These are phyloP conservation scores for Acacia confusa DNA, from an alignment of 306 rosid genomes.

Conservation along the genomic window DNA sequence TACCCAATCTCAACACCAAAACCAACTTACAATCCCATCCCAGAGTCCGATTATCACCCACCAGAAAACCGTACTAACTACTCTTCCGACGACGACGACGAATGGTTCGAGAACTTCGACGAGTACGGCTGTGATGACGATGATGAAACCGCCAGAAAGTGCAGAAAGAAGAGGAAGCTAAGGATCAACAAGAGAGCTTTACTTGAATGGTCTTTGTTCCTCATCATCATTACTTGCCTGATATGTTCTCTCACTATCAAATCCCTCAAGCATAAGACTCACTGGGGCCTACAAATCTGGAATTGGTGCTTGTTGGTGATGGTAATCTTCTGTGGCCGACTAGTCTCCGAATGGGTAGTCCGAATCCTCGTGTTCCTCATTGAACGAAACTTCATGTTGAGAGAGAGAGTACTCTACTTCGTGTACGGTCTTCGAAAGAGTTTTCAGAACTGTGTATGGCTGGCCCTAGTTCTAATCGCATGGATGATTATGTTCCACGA, in stretches of 20 bases:
- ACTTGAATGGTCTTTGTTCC: conserved; percentile 25
- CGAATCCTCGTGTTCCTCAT: conserved; percentile 4
- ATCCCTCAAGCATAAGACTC: background rate
- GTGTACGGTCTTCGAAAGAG: conserved; percentile 27
- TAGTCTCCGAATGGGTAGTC: conserved; percentile 24
- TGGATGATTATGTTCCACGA: conserved; percentile 20
- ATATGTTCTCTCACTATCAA: conserved; percentile 20
- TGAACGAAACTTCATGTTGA: conserved; percentile 25
- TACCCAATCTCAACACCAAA: background rate
- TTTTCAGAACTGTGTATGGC: conserved; percentile 18
- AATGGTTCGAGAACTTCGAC: background rate
- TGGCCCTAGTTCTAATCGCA: conserved; percentile 22
- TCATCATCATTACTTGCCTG: conserved; percentile 24
- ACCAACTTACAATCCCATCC: background rate
- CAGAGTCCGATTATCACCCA: background rate
- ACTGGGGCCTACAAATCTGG: conserved; percentile 17
- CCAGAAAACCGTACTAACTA: background rate
- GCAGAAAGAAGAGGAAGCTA: background rate
- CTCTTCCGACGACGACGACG: conserved; percentile 6
- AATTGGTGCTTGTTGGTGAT: conserved; percentile 29
- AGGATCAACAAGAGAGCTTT: conserved; percentile 14
- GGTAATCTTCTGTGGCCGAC: conserved; percentile 26
- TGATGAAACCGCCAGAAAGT: background rate
- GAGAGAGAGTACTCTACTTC: conserved; percentile 28
- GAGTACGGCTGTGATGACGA: background rate